Evolutionary conservation across 139 green algal species (phyloP), one percentile per base, ranked within the genome.

Genomic region (Zygnema cylindricum): DNA sequence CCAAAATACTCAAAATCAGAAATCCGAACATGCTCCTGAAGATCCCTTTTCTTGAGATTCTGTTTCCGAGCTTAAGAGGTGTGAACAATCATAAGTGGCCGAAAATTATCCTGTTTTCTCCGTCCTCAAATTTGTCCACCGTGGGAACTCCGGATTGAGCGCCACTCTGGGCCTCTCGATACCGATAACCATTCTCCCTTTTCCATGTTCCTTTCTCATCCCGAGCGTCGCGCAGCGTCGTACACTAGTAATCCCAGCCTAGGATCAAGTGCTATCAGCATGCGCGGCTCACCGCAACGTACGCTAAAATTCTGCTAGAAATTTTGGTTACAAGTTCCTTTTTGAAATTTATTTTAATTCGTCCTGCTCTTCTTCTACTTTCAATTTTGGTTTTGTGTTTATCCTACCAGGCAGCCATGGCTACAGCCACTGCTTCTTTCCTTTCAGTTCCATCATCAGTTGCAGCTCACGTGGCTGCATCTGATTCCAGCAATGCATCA

Each of bases 391-490:
- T 7, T 63, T 63, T 63, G 49, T 63, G 7, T 63, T 7, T 16
- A 63, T 7, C 49, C 7, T 63, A 25, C 49, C 7, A 63, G 49
- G 49, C 7, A 63, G 49, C 49, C 7, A 79, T 79, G 71, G 71
- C 71, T 7, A 79, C 71, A 79, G 71, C 71, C 7, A 79, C 38
- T 7, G 71, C 57, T 30, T 73, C 57, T 73, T 30, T 73, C 30
- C 25, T 73, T 73, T 25, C 57, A 35, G 57, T 30, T 73, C 57
- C 71, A 54, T 41, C 71, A 11, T 16, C 11, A 11, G 36, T 79
- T 3, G 71, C 7, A 54, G 71, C 71, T 7, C 16, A 7, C 71
- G 38, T 16, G 36, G 71, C 36, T 40, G 71, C 71, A 16, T 79
- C 71, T 79, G 71, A 25, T 43, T 11, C 16, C 38, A 79, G 71